Evolutionary conservation across 805 yeast species (phyloP).

Genomic region (Saccharomycopsis sp.): DNA sequence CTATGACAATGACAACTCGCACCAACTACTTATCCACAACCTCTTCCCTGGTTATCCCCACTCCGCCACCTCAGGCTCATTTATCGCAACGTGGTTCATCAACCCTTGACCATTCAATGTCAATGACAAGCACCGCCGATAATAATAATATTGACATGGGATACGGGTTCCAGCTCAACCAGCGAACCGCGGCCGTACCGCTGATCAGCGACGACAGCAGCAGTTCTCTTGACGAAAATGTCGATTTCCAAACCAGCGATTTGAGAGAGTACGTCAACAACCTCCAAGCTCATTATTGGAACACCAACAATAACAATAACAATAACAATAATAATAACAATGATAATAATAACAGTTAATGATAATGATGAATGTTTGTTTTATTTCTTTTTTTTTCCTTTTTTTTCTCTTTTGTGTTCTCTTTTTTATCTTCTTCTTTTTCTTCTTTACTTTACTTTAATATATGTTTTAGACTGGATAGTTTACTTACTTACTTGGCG

Average conservation of each 20-base stretch:
- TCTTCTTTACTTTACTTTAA: not conserved
- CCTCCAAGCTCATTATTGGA: slow-evolving; percentile 5
- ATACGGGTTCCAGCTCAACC: slow-evolving; percentile 7
- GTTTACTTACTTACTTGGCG: too few relatives aligned
- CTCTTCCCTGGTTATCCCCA: not conserved
- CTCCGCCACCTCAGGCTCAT: not conserved
- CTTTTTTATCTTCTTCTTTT: not conserved
- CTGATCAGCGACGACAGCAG: slow-evolving; percentile 4
- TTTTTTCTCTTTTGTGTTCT: not conserved
- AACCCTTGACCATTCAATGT: not conserved
- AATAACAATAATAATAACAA: not conserved
- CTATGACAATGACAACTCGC: not conserved
- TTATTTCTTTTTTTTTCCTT: not conserved
- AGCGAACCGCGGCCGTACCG: slow-evolving; percentile 2
- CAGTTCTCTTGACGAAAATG: not conserved
- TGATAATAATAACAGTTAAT: not conserved
- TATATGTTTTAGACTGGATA: not conserved
- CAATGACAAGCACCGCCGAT: not conserved
- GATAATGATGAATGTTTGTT: not conserved
- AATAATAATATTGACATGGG: slow-evolving; percentile 3
- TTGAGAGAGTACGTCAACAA: slow-evolving; percentile 16
- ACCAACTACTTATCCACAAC: not conserved
- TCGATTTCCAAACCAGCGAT: slow-evolving; percentile 2
- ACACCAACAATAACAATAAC: not conserved
- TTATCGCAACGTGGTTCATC: too few relatives aligned